These are phyloP conservation scores for Phialophora verrucosa DNA, from an alignment of 2,329 filamentous ascomycete species.

Conservation along the genomic window DNA sequence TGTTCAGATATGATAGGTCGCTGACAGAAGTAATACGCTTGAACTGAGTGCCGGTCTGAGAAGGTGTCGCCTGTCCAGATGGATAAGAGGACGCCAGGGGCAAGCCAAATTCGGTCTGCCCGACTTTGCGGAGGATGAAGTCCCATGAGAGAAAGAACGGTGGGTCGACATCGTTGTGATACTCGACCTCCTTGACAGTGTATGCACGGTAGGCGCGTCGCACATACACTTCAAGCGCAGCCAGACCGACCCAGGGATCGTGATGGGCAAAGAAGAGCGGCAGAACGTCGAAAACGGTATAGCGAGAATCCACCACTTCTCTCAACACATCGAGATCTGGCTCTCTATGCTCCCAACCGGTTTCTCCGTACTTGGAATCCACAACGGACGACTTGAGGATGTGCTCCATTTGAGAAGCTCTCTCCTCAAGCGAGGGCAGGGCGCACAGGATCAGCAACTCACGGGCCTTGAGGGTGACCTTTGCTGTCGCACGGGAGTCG, in stretches of 20 bases:
- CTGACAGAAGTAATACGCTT: conserved; percentile 93
- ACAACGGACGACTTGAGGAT: conserved; percentile 94
- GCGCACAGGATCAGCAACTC: conserved; percentile 98
- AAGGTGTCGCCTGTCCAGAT: conserved; percentile 80
- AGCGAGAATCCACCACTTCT: conserved; percentile 98
- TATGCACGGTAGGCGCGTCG: conserved; percentile 97
- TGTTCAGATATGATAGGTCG: conserved; percentile 89
- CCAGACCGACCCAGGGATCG: conserved; percentile 91
- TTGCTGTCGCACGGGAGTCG: conserved; percentile 82
- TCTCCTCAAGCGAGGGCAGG: conserved; percentile 92
- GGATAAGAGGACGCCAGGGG: conserved; percentile 79
- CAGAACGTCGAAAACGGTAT: conserved; percentile 95
- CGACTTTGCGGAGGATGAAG: conserved; percentile 91
- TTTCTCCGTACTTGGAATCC: conserved; percentile 96
- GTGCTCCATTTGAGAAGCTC: conserved; percentile 96
- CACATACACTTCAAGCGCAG: conserved; percentile 93
- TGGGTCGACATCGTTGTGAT: conserved; percentile 76
- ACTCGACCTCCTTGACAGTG: conserved; percentile 84
- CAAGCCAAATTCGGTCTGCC: conserved; percentile 85
- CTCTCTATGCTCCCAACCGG: conserved; percentile 93
- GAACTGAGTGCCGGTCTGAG: conserved; percentile 65
- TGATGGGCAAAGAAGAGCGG: conserved; percentile 93
- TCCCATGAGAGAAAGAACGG: conserved; percentile 90
- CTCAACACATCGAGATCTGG: conserved; percentile 90
- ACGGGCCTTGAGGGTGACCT: conserved; percentile 95